Base-by-base conservation (phyloP, 345 rosid genomes). In the Trapa incisa region DNA sequence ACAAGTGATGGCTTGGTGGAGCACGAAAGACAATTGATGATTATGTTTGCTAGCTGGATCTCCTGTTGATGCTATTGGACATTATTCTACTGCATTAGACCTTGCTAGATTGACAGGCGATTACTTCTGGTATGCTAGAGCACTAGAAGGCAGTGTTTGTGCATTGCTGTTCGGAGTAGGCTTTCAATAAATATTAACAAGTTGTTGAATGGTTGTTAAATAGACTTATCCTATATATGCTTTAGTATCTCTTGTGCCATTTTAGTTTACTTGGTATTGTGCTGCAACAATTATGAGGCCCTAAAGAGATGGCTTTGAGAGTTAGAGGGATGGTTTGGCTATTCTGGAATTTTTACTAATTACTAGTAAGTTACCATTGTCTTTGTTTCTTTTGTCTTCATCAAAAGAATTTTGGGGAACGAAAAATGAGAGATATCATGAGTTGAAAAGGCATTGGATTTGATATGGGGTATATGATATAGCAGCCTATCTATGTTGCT, bases 61-160 rank as follows among this genome's bases (percentile, higher is more conserved):
- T 38, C 99, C 99, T 75, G 90, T 89, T 79, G 99, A 91, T 87
- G 96, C 99, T 66, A 87, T 89, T 78, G 97, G 96, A 37, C 99
- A 95, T 73, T 95, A 91, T 83, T 77, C 85, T 36, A 95, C 99
- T 41, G 97, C 99, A 33, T 45, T 87, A 57, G 97, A 91, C 41
- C 85, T 95, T 12, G 95, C 97, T 36, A 89, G 99, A 73, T 73
- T 86, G 82, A 91, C 97, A 33, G 83, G 85, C 37, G 97, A 91
- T 81, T 87, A 69, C 80, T 95, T 95, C 78, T 95, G 99, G 99
- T 85, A 84, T 75, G 96, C 97, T 3, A 96, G 99, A 66, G 99
- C 99, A 72, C 71, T 95, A 81, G 98, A 89, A 85, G 98, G 99
- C 62, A 86, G 96, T 52, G 91, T 88, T 73, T 91, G 97, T 76